Percentiles rank a stretch among this genome's conserved stretches.
These are phyloP conservation scores for Gardenia jasminoides DNA, from an alignment of 257 asterid genomes.

Conservation along the genomic window DNA sequence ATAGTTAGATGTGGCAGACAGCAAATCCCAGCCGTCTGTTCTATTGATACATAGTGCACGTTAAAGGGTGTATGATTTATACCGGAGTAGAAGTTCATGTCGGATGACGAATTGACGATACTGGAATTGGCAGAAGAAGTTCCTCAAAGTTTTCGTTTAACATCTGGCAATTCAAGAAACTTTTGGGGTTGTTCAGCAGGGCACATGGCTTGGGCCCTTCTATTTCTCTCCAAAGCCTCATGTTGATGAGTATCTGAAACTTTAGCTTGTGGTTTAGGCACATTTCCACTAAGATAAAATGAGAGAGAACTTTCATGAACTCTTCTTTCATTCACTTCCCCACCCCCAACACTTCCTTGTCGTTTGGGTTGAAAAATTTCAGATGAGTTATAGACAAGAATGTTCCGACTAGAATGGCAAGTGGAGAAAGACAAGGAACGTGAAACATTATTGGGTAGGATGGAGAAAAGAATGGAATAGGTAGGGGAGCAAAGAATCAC, in stretches of 20 bases:
- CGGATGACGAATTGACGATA: neutral
- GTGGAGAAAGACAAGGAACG: neutral
- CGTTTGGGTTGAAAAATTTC: neutral
- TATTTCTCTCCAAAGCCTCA: neutral
- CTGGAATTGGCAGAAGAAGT: neutral
- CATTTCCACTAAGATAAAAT: neutral
- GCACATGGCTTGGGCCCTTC: conserved; percentile 1
- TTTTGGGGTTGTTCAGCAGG: neutral
- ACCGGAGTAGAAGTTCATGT: neutral
- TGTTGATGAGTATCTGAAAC: neutral
- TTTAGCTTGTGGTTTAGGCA: neutral
- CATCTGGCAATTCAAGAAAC: neutral
- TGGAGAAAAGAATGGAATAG: neutral
- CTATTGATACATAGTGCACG: neutral
- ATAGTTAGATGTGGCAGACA: conserved; percentile 35
- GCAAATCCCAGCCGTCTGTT: conserved; percentile 35
- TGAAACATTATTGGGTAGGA: neutral
- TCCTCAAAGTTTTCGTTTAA: neutral
- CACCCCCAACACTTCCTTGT: neutral
- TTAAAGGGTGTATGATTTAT: neutral
- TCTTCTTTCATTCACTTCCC: neutral
- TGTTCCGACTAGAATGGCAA: neutral
- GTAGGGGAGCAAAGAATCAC: neutral
- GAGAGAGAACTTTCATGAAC: neutral
- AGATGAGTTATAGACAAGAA: neutral